A percentile compares a stretch with the other conserved stretches of the same genome.
phyloP scores from a whole-genome alignment of 1,284 basidiomycete genomes.

The Pseudozyma sp. region DNA sequence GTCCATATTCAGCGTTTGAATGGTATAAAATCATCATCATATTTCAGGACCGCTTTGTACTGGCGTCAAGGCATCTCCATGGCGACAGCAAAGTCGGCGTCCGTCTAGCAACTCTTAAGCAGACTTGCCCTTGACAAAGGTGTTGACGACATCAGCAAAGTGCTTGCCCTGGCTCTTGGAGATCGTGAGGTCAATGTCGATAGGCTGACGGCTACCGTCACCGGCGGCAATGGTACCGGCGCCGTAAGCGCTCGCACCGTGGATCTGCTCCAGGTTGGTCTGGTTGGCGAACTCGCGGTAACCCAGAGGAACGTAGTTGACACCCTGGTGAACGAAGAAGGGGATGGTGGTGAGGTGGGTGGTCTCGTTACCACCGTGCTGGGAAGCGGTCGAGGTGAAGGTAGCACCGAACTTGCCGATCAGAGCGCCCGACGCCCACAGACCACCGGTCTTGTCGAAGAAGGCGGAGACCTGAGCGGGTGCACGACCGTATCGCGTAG shows the following conservation, averaged over 20 bases:
- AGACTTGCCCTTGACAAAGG: constrained; percentile 51
- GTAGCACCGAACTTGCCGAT: constrained; percentile 81
- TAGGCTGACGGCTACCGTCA: constrained; percentile 50
- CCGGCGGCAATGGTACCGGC: constrained; percentile 55
- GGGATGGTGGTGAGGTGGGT: constrained; percentile 60
- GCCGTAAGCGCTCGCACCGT: constrained; percentile 51
- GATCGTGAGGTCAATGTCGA: constrained; percentile 38
- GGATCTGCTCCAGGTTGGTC: constrained; percentile 37
- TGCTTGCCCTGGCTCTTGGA: constrained; percentile 51
- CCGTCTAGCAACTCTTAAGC: constrained; percentile 9
- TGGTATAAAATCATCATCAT: too few species aligned
- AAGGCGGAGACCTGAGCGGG: constrained; percentile 73
- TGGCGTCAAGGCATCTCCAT: too few species aligned
- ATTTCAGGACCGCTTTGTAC: too few species aligned
- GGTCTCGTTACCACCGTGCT: constrained; percentile 69
- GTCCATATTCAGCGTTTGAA: too few species aligned
- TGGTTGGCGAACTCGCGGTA: constrained; percentile 35
- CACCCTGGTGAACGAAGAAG: constrained; percentile 59
- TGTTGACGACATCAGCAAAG: constrained; percentile 53
- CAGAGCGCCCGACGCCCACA: constrained; percentile 80
- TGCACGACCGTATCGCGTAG: constrained; percentile 69
- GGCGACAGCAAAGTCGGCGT: too few species aligned
- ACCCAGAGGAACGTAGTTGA: constrained; percentile 53
- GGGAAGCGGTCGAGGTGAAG: constrained; percentile 75
- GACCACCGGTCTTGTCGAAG: constrained; percentile 79